Conservation (phyloP, 148 eudicot species). For the Diospyros lotus region DNA sequence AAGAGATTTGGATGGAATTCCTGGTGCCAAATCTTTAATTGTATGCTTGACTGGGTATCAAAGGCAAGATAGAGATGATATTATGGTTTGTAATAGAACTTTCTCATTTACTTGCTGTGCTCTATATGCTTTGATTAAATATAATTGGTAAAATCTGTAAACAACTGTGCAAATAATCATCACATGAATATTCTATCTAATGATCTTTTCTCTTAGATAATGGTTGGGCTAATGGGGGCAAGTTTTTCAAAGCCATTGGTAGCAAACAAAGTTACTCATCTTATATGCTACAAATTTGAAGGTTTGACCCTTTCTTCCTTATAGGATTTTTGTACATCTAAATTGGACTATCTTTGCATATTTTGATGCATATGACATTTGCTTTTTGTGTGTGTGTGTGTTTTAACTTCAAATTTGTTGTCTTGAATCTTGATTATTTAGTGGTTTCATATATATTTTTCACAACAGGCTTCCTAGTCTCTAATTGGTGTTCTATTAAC, state of each 20-base stretch:
- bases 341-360: too few relatives aligned
- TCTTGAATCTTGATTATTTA: too few relatives aligned
- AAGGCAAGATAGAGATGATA: slow-evolving; percentile 66
- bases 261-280: slow-evolving; percentile 82
- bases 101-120: neutral
- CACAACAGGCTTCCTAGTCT: too few relatives aligned
- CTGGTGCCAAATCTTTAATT: slow-evolving; percentile 61
- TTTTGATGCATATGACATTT: too few relatives aligned
- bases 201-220: slow-evolving; percentile 30
- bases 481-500: too few relatives aligned
- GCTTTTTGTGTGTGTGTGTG: too few relatives aligned
- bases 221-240: slow-evolving; percentile 87
- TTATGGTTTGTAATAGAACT: slow-evolving; percentile 49
- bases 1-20: slow-evolving; percentile 70
- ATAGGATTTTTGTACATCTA: neutral
- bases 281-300: slow-evolving; percentile 86
- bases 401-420: too few relatives aligned
- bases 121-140: neutral
- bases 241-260: slow-evolving; percentile 73
- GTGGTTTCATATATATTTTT: too few relatives aligned
- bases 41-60: slow-evolving; percentile 91
- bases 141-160: too few relatives aligned
- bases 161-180: too few relatives aligned
- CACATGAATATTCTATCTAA: too few relatives aligned
- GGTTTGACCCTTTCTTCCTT: slow-evolving; percentile 25